Percentiles rank a stretch among this genome's conserved stretches.
phyloP scores from a whole-genome alignment of 768 basidiomycete species.

The Agaricus subrufescens region DNA sequence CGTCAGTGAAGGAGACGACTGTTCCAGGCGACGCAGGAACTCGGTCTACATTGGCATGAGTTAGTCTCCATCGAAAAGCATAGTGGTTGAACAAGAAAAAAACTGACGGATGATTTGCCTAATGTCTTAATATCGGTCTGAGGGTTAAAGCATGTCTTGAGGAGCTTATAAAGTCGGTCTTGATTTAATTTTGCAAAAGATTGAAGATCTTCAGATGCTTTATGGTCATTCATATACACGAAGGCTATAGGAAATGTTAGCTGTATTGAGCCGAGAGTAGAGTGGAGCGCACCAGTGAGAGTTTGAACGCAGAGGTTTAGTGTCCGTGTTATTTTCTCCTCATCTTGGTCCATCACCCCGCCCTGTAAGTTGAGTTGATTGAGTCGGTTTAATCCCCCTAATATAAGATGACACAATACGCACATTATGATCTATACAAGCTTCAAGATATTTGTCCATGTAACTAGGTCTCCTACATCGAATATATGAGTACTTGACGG shows the following conservation, averaged over 20 bases:
- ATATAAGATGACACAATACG: conserved; percentile 21
- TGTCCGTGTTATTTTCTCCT: conserved; percentile 51
- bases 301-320: conserved; percentile 52
- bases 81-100: neutral
- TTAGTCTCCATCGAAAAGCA: neutral
- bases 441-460: conserved; percentile 66
- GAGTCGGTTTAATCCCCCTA: neutral
- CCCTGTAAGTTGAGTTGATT: conserved; percentile 46
- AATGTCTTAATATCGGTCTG: conserved; percentile 80
- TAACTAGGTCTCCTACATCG: conserved; percentile 56
- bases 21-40: conserved; percentile 71
- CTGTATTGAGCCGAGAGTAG: neutral
- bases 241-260: conserved; percentile 25
- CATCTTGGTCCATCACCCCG: conserved; percentile 84
- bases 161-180: conserved; percentile 75
- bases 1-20: conserved; percentile 53
- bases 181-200: conserved; percentile 88
- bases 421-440: conserved; percentile 83
- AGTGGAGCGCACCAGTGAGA: conserved; percentile 39
- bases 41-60: conserved; percentile 51
- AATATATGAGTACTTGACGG: neutral
- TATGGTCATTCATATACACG: conserved; percentile 62
- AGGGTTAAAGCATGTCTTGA: conserved; percentile 78
- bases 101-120: conserved; percentile 68
- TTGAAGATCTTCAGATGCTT: conserved; percentile 73